phyloP scores from a whole-genome alignment of 441 rosid genomes.

The Francoa sonchifolia region DNA sequence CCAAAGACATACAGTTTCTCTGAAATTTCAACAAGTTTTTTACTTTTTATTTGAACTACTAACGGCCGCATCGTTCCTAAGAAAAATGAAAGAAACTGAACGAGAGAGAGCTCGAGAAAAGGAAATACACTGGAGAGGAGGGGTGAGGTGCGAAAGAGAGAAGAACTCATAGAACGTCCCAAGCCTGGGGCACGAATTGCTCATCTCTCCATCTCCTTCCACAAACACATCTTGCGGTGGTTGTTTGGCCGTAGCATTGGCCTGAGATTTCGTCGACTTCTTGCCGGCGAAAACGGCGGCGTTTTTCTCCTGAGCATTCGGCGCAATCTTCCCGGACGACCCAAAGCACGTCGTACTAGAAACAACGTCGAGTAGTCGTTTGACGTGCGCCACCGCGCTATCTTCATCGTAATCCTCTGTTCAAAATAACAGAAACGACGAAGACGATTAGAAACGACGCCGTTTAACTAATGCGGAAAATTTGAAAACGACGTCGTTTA shows the following conservation, averaged over 20 bases:
- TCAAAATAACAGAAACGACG: slow-evolving; percentile 4
- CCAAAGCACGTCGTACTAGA: slow-evolving; percentile 58
- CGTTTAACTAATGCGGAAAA: too few species aligned
- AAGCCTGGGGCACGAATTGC: slow-evolving; percentile 55
- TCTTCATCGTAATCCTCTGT: slow-evolving; percentile 66
- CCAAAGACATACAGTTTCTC: too few species aligned
- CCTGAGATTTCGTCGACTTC: neutral
- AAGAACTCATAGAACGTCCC: slow-evolving; percentile 62
- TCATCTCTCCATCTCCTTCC: slow-evolving; percentile 23
- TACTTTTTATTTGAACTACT: too few species aligned
- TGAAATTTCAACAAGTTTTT: too few species aligned
- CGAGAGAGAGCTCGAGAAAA: too few species aligned
- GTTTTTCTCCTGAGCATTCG: slow-evolving; percentile 11
- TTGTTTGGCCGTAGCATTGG: neutral
- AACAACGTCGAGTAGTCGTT: slow-evolving; percentile 60
- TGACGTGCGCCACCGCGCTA: slow-evolving; percentile 41
- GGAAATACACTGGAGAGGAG: too few species aligned
- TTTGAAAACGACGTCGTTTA: slow-evolving; percentile 10
- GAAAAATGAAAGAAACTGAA: too few species aligned
- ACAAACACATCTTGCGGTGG: neutral
- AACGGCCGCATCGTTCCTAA: too few species aligned
- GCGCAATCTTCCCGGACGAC: slow-evolving; percentile 24
- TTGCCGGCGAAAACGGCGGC: neutral
- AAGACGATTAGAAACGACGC: too few species aligned
- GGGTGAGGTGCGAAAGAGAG: slow-evolving; percentile 54